Evolutionary conservation across 306 rosid genomes (phyloP).

Genomic region (Pueraria montana): DNA sequence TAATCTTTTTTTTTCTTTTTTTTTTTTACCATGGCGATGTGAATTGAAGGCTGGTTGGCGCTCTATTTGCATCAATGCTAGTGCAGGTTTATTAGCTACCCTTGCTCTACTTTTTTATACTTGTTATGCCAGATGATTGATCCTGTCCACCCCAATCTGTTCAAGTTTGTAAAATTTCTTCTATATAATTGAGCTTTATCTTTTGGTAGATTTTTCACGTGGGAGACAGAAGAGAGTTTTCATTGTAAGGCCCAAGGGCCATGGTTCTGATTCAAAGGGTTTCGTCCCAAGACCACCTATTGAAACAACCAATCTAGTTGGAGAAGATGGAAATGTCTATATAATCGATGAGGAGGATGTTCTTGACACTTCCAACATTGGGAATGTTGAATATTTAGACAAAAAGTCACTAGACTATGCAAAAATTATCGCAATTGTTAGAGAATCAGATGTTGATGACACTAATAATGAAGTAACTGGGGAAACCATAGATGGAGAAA

Average conservation of each 20-base stretch:
- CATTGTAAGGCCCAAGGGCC: constrained; percentile 52
- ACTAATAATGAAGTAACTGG: constrained; percentile 35
- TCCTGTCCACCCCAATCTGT: neutral
- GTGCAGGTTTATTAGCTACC: constrained; percentile 60
- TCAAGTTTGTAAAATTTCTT: neutral
- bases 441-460: constrained; percentile 42
- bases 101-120: neutral
- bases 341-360: constrained; percentile 46
- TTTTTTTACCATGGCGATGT: constrained; percentile 60
- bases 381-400: constrained; percentile 31
- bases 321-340: constrained; percentile 48
- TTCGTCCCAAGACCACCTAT: constrained; percentile 52
- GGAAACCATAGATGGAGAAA: constrained; percentile 39
- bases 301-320: constrained; percentile 48
- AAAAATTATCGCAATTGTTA: neutral
- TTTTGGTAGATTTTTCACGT: constrained; percentile 64
- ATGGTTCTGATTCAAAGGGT: constrained; percentile 54
- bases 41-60: constrained; percentile 53
- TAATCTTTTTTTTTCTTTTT: neutral
- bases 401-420: neutral
- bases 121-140: neutral
- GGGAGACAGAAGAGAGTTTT: constrained; percentile 59
- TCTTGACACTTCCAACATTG: constrained; percentile 41
- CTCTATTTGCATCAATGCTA: constrained; percentile 58
- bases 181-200: constrained; percentile 29